Evolutionary conservation across 2,329 filamentous ascomycete genomes (phyloP).

Genomic region (Tympanopsis confertula): DNA sequence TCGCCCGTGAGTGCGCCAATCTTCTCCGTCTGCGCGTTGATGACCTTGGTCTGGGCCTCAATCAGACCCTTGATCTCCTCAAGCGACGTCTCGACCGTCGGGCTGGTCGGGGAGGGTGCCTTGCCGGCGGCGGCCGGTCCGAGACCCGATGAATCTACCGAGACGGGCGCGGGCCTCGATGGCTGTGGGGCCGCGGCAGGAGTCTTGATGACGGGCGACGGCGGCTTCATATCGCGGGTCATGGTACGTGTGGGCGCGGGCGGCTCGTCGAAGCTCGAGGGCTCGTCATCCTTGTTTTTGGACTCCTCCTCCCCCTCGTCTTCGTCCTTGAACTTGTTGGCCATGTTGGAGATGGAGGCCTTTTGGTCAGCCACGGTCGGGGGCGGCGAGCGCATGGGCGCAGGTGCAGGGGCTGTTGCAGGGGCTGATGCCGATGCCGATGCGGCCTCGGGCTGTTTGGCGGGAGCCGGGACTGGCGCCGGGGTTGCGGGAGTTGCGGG

Average conservation of each 20-base stretch:
- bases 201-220: constrained; percentile 13
- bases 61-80: constrained; percentile 69
- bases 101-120: constrained; percentile 15
- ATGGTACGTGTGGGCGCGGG: constrained; percentile 57
- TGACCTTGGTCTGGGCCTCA: constrained; percentile 65
- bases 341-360: constrained; percentile 73
- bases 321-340: constrained; percentile 74
- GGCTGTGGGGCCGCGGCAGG: constrained; percentile 2
- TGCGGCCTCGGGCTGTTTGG: constrained; percentile 37
- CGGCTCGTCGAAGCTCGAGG: constrained; percentile 79
- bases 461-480: constrained; percentile 19
- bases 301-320: constrained; percentile 47
- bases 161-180: constrained; percentile 3
- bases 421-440: constrained; percentile 37
- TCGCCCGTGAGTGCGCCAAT: constrained; percentile 60
- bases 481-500: constrained; percentile 30
- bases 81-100: constrained; percentile 45
- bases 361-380: constrained; percentile 76
- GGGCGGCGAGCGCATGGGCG: constrained; percentile 33
- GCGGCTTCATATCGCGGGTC: constrained; percentile 28
- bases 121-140: constrained; percentile 6
- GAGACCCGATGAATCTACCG: constrained; percentile 5
- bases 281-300: constrained; percentile 45
- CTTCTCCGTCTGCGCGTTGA: constrained; percentile 66
- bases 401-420: constrained; percentile 28